phyloP scores from a whole-genome alignment of 2,329 filamentous ascomycete genomes.

The Phyllosticta ampelicida region DNA sequence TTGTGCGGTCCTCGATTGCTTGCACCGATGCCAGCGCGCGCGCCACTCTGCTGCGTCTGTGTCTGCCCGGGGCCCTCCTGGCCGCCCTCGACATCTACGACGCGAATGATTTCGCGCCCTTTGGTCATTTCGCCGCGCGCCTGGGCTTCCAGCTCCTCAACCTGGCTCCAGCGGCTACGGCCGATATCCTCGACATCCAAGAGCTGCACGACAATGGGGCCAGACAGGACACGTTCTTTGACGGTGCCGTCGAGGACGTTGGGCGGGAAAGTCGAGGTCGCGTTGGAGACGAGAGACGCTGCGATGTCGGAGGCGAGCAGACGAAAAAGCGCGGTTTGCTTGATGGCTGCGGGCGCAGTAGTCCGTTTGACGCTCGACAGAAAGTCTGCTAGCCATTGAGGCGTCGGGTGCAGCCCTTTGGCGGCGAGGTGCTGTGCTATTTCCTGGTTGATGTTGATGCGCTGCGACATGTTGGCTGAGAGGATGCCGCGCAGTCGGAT shows the following conservation, averaged over 20 bases:
- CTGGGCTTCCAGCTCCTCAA: conserved; percentile 67
- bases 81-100: conserved; percentile 35
- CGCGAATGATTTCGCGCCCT: conserved; percentile 72
- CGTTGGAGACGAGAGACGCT: conserved; percentile 37
- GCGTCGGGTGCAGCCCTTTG: conserved; percentile 46
- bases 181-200: conserved; percentile 78
- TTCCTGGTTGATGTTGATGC: conserved; percentile 22
- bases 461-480: conserved; percentile 33
- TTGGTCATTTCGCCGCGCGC: conserved; percentile 62
- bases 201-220: conserved; percentile 66
- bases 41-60: conserved; percentile 10
- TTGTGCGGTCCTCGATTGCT: conserved; percentile 76
- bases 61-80: conserved; percentile 12
- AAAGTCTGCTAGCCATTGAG: conserved; percentile 54
- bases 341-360: conserved; percentile 57
- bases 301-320: conserved; percentile 71
- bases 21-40: background rate
- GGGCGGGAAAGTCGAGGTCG: conserved; percentile 35
- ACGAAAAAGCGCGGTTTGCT: conserved; percentile 71
- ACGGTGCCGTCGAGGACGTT: conserved; percentile 43
- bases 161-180: conserved; percentile 71
- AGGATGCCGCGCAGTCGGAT: background rate
- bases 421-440: conserved; percentile 44
- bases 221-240: conserved; percentile 46
- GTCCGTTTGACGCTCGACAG: conserved; percentile 42